Base-by-base conservation (phyloP, 495 filamentous ascomycete species). In the Achaetomiella virescens region DNA sequence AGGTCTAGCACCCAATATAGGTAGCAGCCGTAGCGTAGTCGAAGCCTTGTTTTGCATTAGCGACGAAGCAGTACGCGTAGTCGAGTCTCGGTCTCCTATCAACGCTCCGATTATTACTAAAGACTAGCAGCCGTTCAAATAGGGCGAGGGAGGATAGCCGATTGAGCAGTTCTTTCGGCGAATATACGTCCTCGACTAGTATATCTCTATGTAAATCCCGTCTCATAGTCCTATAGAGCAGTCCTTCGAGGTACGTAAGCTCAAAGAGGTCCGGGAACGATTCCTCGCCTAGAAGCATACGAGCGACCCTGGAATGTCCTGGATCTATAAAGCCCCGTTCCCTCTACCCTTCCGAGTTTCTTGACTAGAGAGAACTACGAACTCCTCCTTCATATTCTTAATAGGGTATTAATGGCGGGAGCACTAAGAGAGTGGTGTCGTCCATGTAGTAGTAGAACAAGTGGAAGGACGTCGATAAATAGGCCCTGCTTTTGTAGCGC, bases 271-370 rank as follows among this genome's bases (percentile, higher is more conserved):
- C 10, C 46, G 25, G n/a, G 24, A 53, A 3, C 55, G 52, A 12
- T 62, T 62, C 42, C 51, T 56, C 11, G 15, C 15, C 8, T 11
- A 33, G n/a, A 22, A 48, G 12, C 11, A 35, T 18, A 54, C 52
- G 0, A 48, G 42, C 48, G 56, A 59, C 31, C 60, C 52, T 62
- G 42, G 55, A 59, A 62, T 31, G 41, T 62, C 38, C 45, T 58
- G 20, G 59, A 61, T 29, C 46, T 61, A 1, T 44, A 48, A 27
- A 52, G 29, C 57, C 53, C 57, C 5, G 25, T 63, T 17, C 53
- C 52, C 8, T 40, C 44, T 1, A 52, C 25, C 20, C 31, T 57
- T 10, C 61, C 54, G 21, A 27, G 7, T 5, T 63, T 63, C 51
- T 40, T 62, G n/a, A 25, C 20, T 8, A 47, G 55, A 2, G 38